Conservation (phyloP, 1,139 yeast genomes). For the Yamadazyma jaroonii region DNA sequence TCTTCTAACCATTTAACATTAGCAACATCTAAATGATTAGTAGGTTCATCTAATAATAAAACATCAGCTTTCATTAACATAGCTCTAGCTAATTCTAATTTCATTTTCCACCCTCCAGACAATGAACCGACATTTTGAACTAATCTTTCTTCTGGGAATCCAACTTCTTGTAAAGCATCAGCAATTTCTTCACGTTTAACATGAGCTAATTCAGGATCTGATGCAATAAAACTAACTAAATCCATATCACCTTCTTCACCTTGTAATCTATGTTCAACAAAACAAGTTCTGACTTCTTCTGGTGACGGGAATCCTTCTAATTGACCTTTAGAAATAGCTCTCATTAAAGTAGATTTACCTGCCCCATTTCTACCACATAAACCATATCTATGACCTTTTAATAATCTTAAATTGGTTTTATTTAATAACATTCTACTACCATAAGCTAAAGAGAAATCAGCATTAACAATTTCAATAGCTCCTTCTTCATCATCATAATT, state of each 20-base stretch:
- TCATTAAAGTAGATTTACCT: conserved; percentile 96
- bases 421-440: conserved; percentile 96
- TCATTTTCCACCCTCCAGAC: conserved; percentile 99
- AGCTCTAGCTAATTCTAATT: conserved; percentile 95
- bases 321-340: conserved; percentile 96
- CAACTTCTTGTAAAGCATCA: conserved; percentile 75
- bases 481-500: conserved; percentile 61
- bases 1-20: conserved; percentile 95
- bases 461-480: conserved; percentile 78
- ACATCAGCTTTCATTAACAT: conserved; percentile 98
- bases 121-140: conserved; percentile 88
- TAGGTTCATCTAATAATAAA: conserved; percentile 93
- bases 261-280: conserved; percentile 95
- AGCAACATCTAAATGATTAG: conserved; percentile 93
- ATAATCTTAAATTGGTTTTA: conserved; percentile 81
- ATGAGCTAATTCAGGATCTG: conserved; percentile 73
- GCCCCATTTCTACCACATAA: conserved; percentile 99
- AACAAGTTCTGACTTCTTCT: conserved; percentile 85
- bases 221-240: conserved; percentile 82
- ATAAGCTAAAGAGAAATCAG: conserved; percentile 93
- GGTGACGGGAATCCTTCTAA: conserved; percentile 96
- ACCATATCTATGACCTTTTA: conserved; percentile 97
- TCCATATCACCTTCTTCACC: conserved; percentile 94
- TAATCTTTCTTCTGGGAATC: conserved; percentile 88
- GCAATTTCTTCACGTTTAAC: conserved; percentile 71